phyloP scores from a whole-genome alignment of 371 early-diverging fungal species.

The Choanephora cucurbitarum region DNA sequence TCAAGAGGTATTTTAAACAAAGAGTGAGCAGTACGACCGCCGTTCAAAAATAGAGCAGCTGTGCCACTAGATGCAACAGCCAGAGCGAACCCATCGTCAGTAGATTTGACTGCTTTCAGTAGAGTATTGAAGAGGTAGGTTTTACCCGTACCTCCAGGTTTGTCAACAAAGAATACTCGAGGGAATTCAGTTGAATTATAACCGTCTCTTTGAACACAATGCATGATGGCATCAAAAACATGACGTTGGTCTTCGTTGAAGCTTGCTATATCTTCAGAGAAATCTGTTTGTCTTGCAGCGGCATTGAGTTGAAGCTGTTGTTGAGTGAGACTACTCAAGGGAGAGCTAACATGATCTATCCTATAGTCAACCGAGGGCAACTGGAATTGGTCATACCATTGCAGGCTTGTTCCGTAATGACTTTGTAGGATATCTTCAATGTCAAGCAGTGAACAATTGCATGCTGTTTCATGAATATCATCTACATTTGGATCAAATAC shows the following conservation, averaged over 20 bases:
- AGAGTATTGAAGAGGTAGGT: not conserved
- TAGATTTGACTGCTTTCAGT: not conserved
- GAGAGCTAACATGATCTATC: too few species aligned
- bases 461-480: too few species aligned
- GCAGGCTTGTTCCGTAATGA: too few species aligned
- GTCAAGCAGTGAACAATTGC: too few species aligned
- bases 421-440: too few species aligned
- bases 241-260: not conserved
- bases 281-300: too few species aligned
- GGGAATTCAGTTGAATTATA: not conserved
- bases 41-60: slow-evolving; percentile 25
- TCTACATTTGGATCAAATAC: not conserved
- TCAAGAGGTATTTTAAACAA: slow-evolving; percentile 22
- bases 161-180: slow-evolving; percentile 16
- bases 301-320: too few species aligned
- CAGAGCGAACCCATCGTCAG: not conserved
- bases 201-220: not conserved
- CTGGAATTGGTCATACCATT: too few species aligned
- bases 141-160: slow-evolving; percentile 17
- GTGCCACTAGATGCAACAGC: slow-evolving; percentile 27
- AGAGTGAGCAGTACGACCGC: slow-evolving; percentile 25
- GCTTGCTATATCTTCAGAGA: too few species aligned
- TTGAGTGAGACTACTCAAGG: too few species aligned
- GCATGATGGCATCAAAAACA: not conserved
- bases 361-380: too few species aligned